These are phyloP conservation scores for Exophiala oligosperma DNA, from an alignment of 2,329 filamentous ascomycete genomes.

Conservation along the genomic window DNA sequence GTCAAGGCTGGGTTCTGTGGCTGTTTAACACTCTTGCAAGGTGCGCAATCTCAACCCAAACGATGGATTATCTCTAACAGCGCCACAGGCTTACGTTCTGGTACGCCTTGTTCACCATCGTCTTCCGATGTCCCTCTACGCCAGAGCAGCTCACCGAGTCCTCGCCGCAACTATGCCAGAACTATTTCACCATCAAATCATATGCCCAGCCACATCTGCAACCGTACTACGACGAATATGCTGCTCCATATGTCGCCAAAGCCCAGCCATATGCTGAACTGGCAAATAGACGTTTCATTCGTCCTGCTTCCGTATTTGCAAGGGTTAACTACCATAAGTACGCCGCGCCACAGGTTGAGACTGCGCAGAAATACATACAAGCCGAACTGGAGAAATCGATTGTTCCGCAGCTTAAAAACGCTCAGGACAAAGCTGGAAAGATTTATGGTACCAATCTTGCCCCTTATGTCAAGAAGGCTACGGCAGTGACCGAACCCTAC, in stretches of 20 bases:
- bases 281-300: conserved; percentile 62
- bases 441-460: conserved; percentile 72
- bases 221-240: conserved; percentile 84
- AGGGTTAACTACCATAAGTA: conserved; percentile 65
- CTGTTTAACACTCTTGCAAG: conserved; percentile 54
- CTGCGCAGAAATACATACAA: conserved; percentile 65
- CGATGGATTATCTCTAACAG: conserved; percentile 4
- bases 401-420: conserved; percentile 70
- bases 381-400: conserved; percentile 77
- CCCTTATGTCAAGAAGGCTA: conserved; percentile 68
- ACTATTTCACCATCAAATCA: conserved; percentile 68
- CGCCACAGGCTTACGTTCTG: conserved; percentile 70
- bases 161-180: conserved; percentile 77
- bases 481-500: conserved; percentile 66
- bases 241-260: conserved; percentile 76
- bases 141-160: conserved; percentile 65
- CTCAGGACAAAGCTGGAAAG: conserved; percentile 59
- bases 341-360: conserved; percentile 69
- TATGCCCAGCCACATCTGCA: conserved; percentile 72
- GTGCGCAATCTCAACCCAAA: conserved; percentile 40
- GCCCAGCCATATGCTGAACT: conserved; percentile 69
- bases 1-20: conserved; percentile 27
- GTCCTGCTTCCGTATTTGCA: conserved; percentile 66
- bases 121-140: conserved; percentile 78
- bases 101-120: conserved; percentile 78